Conservation (phyloP, 176 grass and related monocot genomes). For the Eragrostis curvula region DNA sequence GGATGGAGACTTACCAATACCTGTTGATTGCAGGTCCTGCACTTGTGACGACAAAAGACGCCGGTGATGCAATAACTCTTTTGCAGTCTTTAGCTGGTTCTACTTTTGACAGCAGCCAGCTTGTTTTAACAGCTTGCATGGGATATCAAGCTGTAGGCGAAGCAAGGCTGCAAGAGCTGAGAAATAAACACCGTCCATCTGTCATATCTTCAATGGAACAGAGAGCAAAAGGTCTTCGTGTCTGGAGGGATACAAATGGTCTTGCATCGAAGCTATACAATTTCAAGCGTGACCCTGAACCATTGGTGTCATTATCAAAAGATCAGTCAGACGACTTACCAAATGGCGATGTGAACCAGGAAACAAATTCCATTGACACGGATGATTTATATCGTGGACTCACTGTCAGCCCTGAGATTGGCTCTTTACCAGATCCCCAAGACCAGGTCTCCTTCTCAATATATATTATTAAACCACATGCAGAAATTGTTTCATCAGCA, state of each 20-base stretch:
- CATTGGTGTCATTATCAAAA: constrained; percentile 68
- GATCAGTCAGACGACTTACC: constrained; percentile 47
- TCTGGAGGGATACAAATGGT: constrained; percentile 75
- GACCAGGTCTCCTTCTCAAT: constrained; percentile 72
- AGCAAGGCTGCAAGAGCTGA: constrained; percentile 74
- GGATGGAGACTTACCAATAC: constrained; percentile 25
- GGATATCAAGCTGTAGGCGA: constrained; percentile 92
- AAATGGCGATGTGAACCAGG: constrained; percentile 57
- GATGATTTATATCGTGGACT: constrained; percentile 66
- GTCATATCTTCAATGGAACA: constrained; percentile 92
- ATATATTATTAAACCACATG: neutral
- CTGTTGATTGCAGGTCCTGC: constrained; percentile 74
- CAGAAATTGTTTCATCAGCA: neutral
- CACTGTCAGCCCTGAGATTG: constrained; percentile 65
- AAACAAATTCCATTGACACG: constrained; percentile 48
- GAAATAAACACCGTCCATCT: constrained; percentile 87
- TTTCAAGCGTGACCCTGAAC: constrained; percentile 76
- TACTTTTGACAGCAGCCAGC: constrained; percentile 98
- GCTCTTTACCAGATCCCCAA: constrained; percentile 92
- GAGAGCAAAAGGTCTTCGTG: constrained; percentile 71
- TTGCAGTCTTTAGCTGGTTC: constrained; percentile 95
- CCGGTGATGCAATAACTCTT: constrained; percentile 97
- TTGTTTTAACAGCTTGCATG: constrained; percentile 97
- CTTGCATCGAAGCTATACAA: constrained; percentile 89
- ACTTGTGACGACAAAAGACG: constrained; percentile 93